Conservation (phyloP, 495 filamentous ascomycete species). For the Hyaloscypha variabilis region DNA sequence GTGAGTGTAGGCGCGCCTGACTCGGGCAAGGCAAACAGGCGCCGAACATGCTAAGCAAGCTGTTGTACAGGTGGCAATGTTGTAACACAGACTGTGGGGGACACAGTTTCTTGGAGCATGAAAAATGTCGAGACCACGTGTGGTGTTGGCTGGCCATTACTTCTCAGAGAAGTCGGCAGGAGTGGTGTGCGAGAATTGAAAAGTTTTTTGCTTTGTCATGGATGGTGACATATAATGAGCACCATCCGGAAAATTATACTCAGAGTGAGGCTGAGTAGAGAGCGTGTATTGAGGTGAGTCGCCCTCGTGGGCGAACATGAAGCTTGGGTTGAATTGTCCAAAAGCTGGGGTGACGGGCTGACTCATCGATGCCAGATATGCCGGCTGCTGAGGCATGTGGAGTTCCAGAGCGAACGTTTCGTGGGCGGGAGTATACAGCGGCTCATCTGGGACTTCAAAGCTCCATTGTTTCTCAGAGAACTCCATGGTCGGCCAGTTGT, state of each 20-base stretch:
- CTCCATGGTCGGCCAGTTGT: constrained; percentile 17
- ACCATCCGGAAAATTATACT: constrained; percentile 31
- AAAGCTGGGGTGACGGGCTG: constrained; percentile 32
- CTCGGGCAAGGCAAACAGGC: constrained; percentile 9
- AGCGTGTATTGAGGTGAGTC: constrained; percentile 30
- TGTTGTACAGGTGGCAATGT: constrained; percentile 27
- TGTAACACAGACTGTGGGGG: background rate
- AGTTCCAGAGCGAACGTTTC: constrained; percentile 24
- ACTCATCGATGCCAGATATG: constrained; percentile 28
- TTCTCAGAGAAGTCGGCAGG: constrained; percentile 33
- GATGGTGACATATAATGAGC: constrained; percentile 24
- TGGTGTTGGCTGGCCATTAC: constrained; percentile 10
- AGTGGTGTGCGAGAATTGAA: constrained; percentile 34
- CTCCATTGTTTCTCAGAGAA: constrained; percentile 25
- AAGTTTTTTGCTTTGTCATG: constrained; percentile 32
- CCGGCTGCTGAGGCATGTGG: constrained; percentile 30
- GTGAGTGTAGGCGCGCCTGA: constrained; percentile 17
- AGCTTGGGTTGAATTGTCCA: constrained; percentile 30
- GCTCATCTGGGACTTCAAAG: constrained; percentile 30
- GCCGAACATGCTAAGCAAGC: constrained; percentile 28
- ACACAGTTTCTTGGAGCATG: background rate
- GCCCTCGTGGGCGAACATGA: constrained; percentile 25
- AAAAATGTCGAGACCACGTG: background rate
- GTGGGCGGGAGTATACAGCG: constrained; percentile 29
- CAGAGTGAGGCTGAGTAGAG: constrained; percentile 22